Percentiles rank a stretch among this genome's conserved stretches.
phyloP scores from a whole-genome alignment of 345 rosid genomes.

The Acer negundo region DNA sequence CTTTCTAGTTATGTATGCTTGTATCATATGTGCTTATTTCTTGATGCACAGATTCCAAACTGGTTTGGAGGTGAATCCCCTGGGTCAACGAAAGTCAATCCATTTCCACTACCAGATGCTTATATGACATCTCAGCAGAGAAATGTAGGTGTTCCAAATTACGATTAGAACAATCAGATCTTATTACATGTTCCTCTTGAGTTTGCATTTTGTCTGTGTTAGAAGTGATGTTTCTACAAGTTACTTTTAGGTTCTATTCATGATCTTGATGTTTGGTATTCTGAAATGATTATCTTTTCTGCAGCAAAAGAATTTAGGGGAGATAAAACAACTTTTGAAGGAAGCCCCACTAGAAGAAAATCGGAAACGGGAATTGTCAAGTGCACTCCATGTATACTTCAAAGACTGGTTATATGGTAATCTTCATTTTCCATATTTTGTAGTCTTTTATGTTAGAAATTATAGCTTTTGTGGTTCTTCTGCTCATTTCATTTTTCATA shows the following conservation, averaged over 20 bases:
- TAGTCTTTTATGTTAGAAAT: slow-evolving; percentile 7
- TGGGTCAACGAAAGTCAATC: slow-evolving; percentile 81
- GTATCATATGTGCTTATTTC: slow-evolving; percentile 4
- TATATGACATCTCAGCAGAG: slow-evolving; percentile 77
- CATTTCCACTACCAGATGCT: slow-evolving; percentile 77
- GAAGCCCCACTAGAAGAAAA: slow-evolving; percentile 85
- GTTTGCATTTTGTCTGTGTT: slow-evolving; percentile 13
- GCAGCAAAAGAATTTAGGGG: slow-evolving; percentile 80
- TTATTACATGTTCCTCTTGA: slow-evolving; percentile 6
- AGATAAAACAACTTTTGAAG: slow-evolving; percentile 69
- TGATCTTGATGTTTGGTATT: neutral
- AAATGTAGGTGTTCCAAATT: slow-evolving; percentile 50
- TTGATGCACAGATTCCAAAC: slow-evolving; percentile 75
- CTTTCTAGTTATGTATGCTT: neutral
- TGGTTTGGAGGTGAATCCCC: slow-evolving; percentile 76
- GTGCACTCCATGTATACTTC: slow-evolving; percentile 88
- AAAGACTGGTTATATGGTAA: slow-evolving; percentile 98
- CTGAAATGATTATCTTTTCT: slow-evolving; percentile 1
- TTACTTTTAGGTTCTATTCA: slow-evolving; percentile 9
- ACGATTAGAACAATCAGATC: slow-evolving; percentile 20
- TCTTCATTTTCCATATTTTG: slow-evolving; percentile 1
- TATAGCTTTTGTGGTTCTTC: neutral
- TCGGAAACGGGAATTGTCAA: slow-evolving; percentile 80
- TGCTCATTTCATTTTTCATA: slow-evolving; percentile 1
- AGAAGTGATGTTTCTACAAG: neutral